Percentiles rank a stretch among this genome's conserved stretches.
Conservation (phyloP, 1,139 yeast species). For the Taiozyma onychis region DNA sequence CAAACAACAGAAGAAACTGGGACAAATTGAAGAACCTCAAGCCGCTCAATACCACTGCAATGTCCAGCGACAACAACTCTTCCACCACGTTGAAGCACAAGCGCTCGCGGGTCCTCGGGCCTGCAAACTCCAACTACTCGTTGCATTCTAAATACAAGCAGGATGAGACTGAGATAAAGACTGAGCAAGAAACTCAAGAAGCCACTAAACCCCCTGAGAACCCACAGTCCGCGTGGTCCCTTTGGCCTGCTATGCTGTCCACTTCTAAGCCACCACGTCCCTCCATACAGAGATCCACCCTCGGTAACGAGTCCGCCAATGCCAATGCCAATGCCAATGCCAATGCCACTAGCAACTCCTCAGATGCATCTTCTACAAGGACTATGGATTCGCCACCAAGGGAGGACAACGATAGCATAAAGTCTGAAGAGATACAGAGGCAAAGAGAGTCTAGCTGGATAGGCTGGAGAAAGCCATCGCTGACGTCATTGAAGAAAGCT, state of each 20-base stretch:
- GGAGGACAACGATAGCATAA: not conserved
- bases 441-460: slow-evolving; percentile 16
- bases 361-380: not conserved
- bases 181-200: not conserved
- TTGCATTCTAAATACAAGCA: not conserved
- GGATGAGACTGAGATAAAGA: not conserved
- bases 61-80: not conserved
- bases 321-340: not conserved
- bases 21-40: not conserved
- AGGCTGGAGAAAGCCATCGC: slow-evolving; percentile 22
- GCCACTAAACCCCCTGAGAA: not conserved
- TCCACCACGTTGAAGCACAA: not conserved
- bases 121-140: not conserved
- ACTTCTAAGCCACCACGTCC: not conserved
- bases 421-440: slow-evolving; percentile 1
- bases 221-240: not conserved
- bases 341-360: not conserved
- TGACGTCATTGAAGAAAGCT: slow-evolving; percentile 19
- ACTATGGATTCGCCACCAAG: slow-evolving; percentile 1
- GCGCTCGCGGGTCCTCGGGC: not conserved
- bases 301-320: not conserved
- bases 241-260: not conserved
- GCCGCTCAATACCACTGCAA: not conserved
- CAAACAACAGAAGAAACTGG: not conserved
- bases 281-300: not conserved